Base-by-base conservation (phyloP, 208 protist species). In the Willaertia magna region DNA sequence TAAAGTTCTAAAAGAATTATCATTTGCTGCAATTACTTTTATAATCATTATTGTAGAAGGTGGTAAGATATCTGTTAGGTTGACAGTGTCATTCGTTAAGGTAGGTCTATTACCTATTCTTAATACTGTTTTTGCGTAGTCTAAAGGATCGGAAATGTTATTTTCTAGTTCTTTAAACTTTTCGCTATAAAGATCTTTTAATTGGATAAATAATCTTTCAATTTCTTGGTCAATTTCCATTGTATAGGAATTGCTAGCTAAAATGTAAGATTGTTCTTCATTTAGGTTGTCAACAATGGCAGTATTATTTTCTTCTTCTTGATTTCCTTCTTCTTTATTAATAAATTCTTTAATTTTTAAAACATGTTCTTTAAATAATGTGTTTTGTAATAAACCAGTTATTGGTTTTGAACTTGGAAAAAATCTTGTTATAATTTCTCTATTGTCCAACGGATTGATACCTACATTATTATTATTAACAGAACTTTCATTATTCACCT, bases 131-230 rank as follows among this genome's bases (percentile, higher is more conserved):
- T 42, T 12, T 30, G 16, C 30, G 47, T 74, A 84, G 34, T 42
- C 30, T 34, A 67, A 18, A 47, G 48, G 30, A 67, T 84, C 49
- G 0, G n/a, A n/a, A 22, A 67, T 16, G 1, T 67, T 26, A 22
- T n/a, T 46, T 43, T 55, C 79, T 14, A 84, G 47, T 59, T 84
- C 79, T 59, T 40, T 40, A 67, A 84, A 84, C n/a, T 84, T 84
- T 47, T 47, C 30, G 46, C 14, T 16, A 46, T 84, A 84, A 26
- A 84, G 34, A 47, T 26, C 1, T 67, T 67, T 59, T 26, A 84
- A 39, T 4, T 40, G 9, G 18, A 22, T 43, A 46, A 40, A 47
- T 47, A 84, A 74, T 12, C 30, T 7, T 20, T 47, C 18, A 47
- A 84, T 84, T 39, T 84, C 79, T 34, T 84, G 26, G 18, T 67